Evolutionary conservation across 1,139 yeast species (phyloP), one percentile per base, ranked within the genome.

Genomic region (Protomyces arabidopsidicola): DNA sequence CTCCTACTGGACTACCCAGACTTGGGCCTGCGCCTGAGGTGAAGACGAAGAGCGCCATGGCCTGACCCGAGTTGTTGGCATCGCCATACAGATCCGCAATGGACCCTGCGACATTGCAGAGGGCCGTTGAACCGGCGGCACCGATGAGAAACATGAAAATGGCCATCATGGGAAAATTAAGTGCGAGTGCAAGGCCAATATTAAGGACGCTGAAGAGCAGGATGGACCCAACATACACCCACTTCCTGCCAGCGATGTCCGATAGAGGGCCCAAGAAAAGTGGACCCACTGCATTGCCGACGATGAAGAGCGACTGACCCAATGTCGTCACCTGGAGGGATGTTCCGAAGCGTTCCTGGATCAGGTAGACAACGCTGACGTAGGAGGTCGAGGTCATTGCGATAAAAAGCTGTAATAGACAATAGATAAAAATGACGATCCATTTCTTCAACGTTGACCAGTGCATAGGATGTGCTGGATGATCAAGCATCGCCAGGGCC

Each of bases 211-310:
- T 77, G 36, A 81, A 74, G 42, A 84, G 72, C 76, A 83, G 78
- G 52, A 84, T 79, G 5, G 86, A 79, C 3, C 75, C 66, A 65
- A 60, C 64, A 52, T 64, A 64, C 39, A 64, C 64, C 65, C 64
- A 55, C 38, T 60, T 60, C 3, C 96, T 82, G 60, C 96, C 96
- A 69, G 80, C 85, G 59, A 86, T 72, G 73, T 87, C 95, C 8
- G 91, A 85, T 54, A 88, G 72, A 3, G 96, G 96, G 22, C 93
- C 95, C 84, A 88, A 88, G 48, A 87, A 69, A 45, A 87, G 77
- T 6, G 96, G 96, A 18, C 96, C 95, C 0, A 87, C 80, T 0
- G 95, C 95, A 73, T 88, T 88, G 22, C 96, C 96, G 53, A 86
- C 71, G 22, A 89, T 95, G 70, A 82, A 89, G 35, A 88, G 77